phyloP scores from a whole-genome alignment of 139 green algal species.

The Micractinium conductrix region DNA sequence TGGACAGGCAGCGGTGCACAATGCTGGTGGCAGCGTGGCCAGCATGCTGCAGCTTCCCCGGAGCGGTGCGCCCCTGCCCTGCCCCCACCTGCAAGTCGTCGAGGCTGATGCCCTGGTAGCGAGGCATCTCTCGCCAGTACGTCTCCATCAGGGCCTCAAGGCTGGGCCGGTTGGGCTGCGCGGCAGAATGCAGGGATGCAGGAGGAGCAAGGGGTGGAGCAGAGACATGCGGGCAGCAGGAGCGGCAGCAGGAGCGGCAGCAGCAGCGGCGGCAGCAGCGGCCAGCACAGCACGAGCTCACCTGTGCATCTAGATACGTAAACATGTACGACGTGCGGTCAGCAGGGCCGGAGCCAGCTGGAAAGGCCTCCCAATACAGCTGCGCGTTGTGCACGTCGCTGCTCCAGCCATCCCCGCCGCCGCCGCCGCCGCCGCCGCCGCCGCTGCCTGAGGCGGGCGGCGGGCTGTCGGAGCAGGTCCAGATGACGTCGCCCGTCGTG shows the following conservation, averaged over 20 bases:
- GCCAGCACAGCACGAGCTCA: background rate
- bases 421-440: conserved; percentile 23
- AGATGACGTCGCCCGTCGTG: conserved; percentile 89
- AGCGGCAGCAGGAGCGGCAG: no score
- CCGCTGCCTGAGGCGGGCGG: conserved; percentile 23
- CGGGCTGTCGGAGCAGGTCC: conserved; percentile 54
- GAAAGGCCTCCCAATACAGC: conserved; percentile 94
- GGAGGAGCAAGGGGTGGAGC: no score
- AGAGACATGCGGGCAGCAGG: no score
- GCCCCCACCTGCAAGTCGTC: conserved; percentile 69
- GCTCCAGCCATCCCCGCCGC: conserved; percentile 15
- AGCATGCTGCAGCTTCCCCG: background rate
- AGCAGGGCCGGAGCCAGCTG: conserved; percentile 68
- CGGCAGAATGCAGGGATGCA: background rate
- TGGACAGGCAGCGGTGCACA: no score
- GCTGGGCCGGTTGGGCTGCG: conserved; percentile 59
- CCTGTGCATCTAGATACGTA: conserved; percentile 88
- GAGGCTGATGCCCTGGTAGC: conserved; percentile 81
- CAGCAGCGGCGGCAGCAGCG: background rate
- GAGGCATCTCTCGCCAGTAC: conserved; percentile 94
- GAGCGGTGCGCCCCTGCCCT: no score
- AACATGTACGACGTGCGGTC: conserved; percentile 99
- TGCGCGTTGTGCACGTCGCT: conserved; percentile 14
- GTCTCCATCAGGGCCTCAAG: conserved; percentile 87
- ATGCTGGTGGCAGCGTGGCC: no score